Evolutionary conservation across 352 stramenopile species (phyloP).

Genomic region (Poterioochromonas sp.): DNA sequence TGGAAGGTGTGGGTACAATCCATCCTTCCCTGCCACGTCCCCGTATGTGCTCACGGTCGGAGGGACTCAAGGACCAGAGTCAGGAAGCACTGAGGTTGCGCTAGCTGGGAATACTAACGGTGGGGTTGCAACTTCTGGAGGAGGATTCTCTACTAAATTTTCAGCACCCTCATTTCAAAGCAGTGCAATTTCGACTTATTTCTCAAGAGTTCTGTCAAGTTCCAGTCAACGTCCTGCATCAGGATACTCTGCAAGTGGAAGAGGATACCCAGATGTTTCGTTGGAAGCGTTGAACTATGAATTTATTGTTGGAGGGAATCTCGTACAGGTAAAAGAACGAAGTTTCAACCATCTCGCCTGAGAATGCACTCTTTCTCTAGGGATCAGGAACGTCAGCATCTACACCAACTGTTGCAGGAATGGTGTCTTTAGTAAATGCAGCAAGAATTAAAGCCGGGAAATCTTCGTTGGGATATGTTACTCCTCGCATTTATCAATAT

Average conservation of each 20-base stretch:
- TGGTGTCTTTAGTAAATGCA: slow-evolving; percentile 43
- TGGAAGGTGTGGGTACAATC: slow-evolving; percentile 35
- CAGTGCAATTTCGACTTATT: slow-evolving; percentile 55
- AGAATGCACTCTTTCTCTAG: too few species aligned
- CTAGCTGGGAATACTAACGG: neutral
- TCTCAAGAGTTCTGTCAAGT: slow-evolving; percentile 36
- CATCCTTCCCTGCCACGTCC: slow-evolving; percentile 25
- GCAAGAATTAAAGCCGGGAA: neutral
- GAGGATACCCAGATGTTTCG: slow-evolving; percentile 21
- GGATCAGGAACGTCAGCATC: slow-evolving; percentile 63
- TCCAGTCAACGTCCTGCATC: neutral
- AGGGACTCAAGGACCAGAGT: neutral
- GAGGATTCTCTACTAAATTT: slow-evolving; percentile 76
- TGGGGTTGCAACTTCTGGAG: slow-evolving; percentile 58
- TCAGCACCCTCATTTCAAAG: slow-evolving; percentile 61
- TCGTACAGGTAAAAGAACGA: slow-evolving; percentile 31
- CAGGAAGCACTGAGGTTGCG: neutral
- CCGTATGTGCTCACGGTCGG: slow-evolving; percentile 35
- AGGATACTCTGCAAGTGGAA: neutral
- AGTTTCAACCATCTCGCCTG: too few species aligned
- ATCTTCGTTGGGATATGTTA: neutral
- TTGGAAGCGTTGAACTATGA: neutral
- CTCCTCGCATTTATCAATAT: neutral
- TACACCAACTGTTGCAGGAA: slow-evolving; percentile 64
- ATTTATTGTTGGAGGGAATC: neutral